Evolutionary conservation across 75 land plant species (phyloP).

Genomic region (Adiantum capillusveneris): DNA sequence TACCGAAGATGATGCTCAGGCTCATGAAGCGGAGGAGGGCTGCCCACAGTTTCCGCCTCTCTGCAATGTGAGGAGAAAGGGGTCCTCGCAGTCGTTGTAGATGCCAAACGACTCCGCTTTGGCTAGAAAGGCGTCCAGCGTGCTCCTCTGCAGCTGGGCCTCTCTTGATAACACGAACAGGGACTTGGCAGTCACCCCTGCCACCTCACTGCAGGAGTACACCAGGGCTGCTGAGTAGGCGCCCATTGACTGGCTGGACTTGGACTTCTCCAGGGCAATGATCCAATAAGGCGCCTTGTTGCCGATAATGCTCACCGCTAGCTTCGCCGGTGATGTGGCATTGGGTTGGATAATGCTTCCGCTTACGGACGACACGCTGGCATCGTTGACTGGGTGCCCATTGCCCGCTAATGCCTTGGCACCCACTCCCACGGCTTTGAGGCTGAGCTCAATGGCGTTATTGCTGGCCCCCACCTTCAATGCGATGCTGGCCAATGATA

Average conservation of each 20-base stretch:
- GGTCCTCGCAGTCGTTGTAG: constrained; percentile 7
- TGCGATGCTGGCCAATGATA: not conserved
- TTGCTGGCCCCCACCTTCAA: not conserved
- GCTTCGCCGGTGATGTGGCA: not conserved
- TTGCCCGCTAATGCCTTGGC: not conserved
- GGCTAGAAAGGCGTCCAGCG: constrained; percentile 8
- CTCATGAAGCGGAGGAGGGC: too few relatives aligned
- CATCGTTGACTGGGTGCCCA: not conserved
- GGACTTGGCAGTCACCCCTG: not conserved
- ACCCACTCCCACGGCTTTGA: not conserved
- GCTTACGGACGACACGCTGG: not conserved
- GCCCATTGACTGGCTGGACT: not conserved
- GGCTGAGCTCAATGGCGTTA: not conserved
- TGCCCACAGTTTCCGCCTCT: constrained; percentile 10
- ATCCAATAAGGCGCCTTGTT: constrained; percentile 20
- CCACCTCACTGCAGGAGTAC: constrained; percentile 22
- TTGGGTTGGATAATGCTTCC: not conserved
- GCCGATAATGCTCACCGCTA: not conserved
- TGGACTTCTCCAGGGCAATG: constrained; percentile 1
- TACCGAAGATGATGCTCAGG: too few relatives aligned
- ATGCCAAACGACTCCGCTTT: constrained; percentile 13
- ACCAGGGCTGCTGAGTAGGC: constrained; percentile 24
- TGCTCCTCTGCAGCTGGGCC: not conserved
- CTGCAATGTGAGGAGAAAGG: constrained; percentile 21
- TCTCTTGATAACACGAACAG: constrained; percentile 16